Base-by-base conservation (phyloP, 805 yeast species). In the Jamesozyma lodderae region DNA sequence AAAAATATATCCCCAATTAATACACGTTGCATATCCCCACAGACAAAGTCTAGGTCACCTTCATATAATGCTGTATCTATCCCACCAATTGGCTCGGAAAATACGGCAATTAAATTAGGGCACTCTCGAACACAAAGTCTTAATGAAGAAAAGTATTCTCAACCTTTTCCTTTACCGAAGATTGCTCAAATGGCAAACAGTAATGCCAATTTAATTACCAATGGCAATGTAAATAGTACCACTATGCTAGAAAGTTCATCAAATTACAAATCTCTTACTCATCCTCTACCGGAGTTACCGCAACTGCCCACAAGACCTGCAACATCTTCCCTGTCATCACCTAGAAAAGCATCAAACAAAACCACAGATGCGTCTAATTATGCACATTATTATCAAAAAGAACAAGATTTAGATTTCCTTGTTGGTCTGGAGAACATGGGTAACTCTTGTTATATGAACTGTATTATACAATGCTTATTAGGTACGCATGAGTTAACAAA, bases 401-500 rank as follows among this genome's bases (percentile, higher is more conserved):
- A 25, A 3, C 4, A 21, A 33, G 51, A 51, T 28, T 36, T 59
- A 14, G 63, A 68, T 44, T 71, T 77, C 39, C 64, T 75, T 15
- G 75, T 86, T 0, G 97, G 97, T 0, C 65, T 88, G 6, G 67
- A 69, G n/a, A 88, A 88, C 55, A 64, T 88, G 45, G 96, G 96
- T 1, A 90, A 90, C 51, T 81, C 95, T 0, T 88, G 97, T 57
- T 88, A 88, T 60, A 80, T 88, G 88, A 88, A 88, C 60, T 82
- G 95, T 47, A 71, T 82, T 7, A 61, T 88, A 14, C 97, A 88
- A 60, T 86, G 96, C 57, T 57, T 88, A 24, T 69, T 79, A 3
- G 90, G 92, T 0, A 77, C 92, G 0, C 77, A 77, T 3, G 77
- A 76, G 42, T 61, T 88, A 23, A 69, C 80, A 1, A 68, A 65